phyloP scores from a whole-genome alignment of 495 filamentous ascomycete species.

The Daldinia childiae region DNA sequence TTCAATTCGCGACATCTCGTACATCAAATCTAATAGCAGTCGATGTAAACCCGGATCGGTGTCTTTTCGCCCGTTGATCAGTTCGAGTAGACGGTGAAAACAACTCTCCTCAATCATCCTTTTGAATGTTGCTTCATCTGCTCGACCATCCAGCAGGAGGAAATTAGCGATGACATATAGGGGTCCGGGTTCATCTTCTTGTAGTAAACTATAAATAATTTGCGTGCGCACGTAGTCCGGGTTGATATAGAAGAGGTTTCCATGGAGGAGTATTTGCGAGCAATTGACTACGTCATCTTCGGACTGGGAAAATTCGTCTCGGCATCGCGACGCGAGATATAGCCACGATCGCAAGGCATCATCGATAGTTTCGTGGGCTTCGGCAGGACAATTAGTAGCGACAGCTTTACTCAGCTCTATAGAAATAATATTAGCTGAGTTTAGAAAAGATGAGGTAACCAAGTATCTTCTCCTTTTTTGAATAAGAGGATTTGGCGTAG shows the following conservation, averaged over 20 bases:
- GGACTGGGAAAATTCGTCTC: constrained; percentile 82
- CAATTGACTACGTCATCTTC: constrained; percentile 88
- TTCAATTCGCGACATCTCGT: constrained; percentile 97
- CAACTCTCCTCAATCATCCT: constrained; percentile 87
- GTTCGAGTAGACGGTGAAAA: constrained; percentile 83
- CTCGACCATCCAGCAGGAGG: constrained; percentile 88
- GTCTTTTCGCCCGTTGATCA: constrained; percentile 72
- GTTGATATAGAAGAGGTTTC: constrained; percentile 75
- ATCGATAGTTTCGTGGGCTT: constrained; percentile 78
- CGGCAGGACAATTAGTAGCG: constrained; percentile 72
- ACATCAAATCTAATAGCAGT: constrained; percentile 85
- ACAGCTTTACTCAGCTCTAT: constrained; percentile 86
- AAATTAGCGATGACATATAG: constrained; percentile 86
- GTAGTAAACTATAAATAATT: constrained; percentile 89
- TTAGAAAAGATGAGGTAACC: neutral
- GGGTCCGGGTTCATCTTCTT: constrained; percentile 83
- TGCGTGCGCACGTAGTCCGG: constrained; percentile 90
- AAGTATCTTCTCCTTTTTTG: neutral
- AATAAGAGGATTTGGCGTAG: neutral
- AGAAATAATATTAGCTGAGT: constrained; percentile 10
- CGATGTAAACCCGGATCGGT: constrained; percentile 79
- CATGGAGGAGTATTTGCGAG: constrained; percentile 81
- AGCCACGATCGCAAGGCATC: constrained; percentile 86
- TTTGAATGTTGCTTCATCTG: constrained; percentile 79
- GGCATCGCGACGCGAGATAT: constrained; percentile 77